Conservation (phyloP, 2,329 filamentous ascomycete species). For the Talaromyces funiculosus region DNA sequence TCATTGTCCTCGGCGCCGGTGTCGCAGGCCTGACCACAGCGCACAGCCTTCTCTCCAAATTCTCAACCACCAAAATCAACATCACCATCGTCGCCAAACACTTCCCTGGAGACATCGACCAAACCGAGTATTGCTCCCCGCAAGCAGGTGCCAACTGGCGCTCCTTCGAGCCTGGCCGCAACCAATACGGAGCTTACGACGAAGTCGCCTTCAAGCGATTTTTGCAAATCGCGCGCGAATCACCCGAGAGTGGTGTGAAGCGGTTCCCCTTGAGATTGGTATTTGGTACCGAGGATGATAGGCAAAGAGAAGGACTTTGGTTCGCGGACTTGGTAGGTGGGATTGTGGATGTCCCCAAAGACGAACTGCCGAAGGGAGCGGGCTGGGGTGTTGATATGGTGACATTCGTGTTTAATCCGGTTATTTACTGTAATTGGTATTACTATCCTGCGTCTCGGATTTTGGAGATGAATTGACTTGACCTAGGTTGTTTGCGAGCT, state of each 20-base stretch:
- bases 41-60: slow-evolving; percentile 53
- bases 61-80: not conserved
- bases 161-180: slow-evolving; percentile 8
- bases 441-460: not conserved
- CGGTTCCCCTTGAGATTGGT: slow-evolving; percentile 7
- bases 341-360: slow-evolving; percentile 5
- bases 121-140: slow-evolving; percentile 13
- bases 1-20: slow-evolving; percentile 47
- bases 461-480: not conserved
- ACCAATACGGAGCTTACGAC: slow-evolving; percentile 6
- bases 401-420: slow-evolving; percentile 10
- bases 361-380: slow-evolving; percentile 11
- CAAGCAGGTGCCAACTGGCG: slow-evolving; percentile 14
- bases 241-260: slow-evolving; percentile 13
- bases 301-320: not conserved
- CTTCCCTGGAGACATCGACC: slow-evolving; percentile 10
- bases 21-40: slow-evolving; percentile 73
- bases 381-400: slow-evolving; percentile 10
- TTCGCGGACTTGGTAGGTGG: slow-evolving; percentile 12
- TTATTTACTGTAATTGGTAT: slow-evolving; percentile 11
- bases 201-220: slow-evolving; percentile 12
- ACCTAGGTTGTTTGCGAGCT: slow-evolving; percentile 8
- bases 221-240: slow-evolving; percentile 1
- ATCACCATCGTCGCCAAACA: slow-evolving; percentile 14
- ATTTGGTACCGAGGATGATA: not conserved